Evolutionary conservation across 495 filamentous ascomycete genomes (phyloP).

Genomic region (Clavariopsis aquatica): DNA sequence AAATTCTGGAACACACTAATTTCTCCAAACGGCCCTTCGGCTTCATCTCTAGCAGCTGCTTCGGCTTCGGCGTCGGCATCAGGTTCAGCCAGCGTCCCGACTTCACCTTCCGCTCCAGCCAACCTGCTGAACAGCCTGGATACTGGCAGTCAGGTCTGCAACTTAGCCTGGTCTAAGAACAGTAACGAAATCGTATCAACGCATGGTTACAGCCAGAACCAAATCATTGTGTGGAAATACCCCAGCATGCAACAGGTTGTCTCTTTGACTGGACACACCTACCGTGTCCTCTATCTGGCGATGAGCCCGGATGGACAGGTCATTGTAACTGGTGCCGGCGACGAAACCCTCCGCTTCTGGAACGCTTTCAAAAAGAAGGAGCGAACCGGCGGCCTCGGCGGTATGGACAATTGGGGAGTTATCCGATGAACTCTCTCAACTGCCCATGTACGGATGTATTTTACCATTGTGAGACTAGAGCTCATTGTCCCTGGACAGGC

Average conservation of each 20-base stretch:
- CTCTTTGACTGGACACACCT: conserved; percentile 92
- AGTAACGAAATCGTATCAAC: conserved; percentile 96
- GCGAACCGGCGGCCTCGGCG: conserved; percentile 40
- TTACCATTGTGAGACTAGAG: background rate
- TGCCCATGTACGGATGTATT: background rate
- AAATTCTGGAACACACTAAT: conserved; percentile 94
- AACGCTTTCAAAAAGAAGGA: conserved; percentile 79
- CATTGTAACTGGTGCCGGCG: conserved; percentile 93
- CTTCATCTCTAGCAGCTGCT: conserved; percentile 59
- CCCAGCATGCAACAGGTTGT: conserved; percentile 96
- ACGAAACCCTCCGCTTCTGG: conserved; percentile 96
- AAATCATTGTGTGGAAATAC: conserved; percentile 99
- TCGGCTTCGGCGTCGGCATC: conserved; percentile 28
- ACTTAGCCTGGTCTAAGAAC: conserved; percentile 92
- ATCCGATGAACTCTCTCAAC: conserved; percentile 25
- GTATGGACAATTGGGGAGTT: conserved; percentile 36
- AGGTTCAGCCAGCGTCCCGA: conserved; percentile 13
- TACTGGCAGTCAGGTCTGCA: conserved; percentile 96
- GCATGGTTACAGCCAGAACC: conserved; percentile 96
- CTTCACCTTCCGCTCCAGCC: conserved; percentile 30
- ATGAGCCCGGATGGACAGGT: conserved; percentile 95
- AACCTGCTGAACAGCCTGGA: conserved; percentile 56
- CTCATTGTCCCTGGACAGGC: background rate
- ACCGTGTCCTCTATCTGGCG: conserved; percentile 89
- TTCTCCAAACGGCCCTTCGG: conserved; percentile 31